Base-by-base conservation (phyloP, 169 alveolate genomes). In the Fabrea salina region DNA sequence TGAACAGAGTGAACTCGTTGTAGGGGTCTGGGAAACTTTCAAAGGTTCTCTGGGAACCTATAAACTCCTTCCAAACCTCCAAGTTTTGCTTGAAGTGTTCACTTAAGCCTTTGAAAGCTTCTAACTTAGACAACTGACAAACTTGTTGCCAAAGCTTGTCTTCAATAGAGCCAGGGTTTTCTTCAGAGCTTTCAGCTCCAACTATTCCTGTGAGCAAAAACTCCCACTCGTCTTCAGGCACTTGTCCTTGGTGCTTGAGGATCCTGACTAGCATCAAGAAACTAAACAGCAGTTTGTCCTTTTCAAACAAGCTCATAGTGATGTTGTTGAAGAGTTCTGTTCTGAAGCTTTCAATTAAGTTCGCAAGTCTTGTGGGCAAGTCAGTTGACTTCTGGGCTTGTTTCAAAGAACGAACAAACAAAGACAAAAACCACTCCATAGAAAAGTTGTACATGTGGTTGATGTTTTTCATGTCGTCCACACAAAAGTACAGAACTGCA, bases 371-470 rank as follows among this genome's bases (percentile, higher is more conserved):
- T 50, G 82, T 79, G 50, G 84, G 87, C 43, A 88, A 83, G 43
- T 84, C 87, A 39, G 86, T 91, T 27, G 86, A 77, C 57, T 86
- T 87, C 67, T 89, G 91, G 1, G 95, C 87, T 43, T 88, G 84
- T 32, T 85, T 87, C 11, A 90, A 85, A 13, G 95, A 86, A 50
- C 82, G 79, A 56, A 76, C 81, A 74, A 88, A 92, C 61, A 89
- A 58, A 50, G 83, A 64, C 40, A 90, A 74, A 50, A 86, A 92
- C 93, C 95, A 92, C 35, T 86, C 87, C 49, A 92, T 75, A 39
- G 93, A 85, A 81, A 85, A 92, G 80, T 92, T 86, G 67, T 92
- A 92, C 96, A 92, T 92, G 7, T 86, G 89, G 57, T 87, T 91
- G 13, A 92, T 80, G 37, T 83, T 79, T 11, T 89, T 82, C 68